phyloP scores from a whole-genome alignment of 768 basidiomycete species.

The Termitomyces bulborhizus region DNA sequence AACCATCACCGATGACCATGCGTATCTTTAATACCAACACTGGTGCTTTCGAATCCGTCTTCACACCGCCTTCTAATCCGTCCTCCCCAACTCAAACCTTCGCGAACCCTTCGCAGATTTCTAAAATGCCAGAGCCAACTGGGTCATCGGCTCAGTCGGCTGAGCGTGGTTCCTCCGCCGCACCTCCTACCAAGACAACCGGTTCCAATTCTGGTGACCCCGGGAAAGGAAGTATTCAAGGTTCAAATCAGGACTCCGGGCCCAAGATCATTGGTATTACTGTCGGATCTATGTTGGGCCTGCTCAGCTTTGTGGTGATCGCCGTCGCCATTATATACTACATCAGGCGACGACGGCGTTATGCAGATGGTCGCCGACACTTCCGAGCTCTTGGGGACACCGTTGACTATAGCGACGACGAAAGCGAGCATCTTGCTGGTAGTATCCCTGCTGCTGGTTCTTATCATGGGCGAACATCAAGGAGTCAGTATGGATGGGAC shows the following conservation, averaged over 20 bases:
- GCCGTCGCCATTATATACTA: constrained; percentile 38
- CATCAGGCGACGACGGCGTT: constrained; percentile 27
- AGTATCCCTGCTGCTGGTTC: constrained; percentile 26
- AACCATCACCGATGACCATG: constrained; percentile 50
- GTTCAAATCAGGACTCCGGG: constrained; percentile 14
- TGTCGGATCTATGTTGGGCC: constrained; percentile 57
- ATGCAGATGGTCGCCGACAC: constrained; percentile 15
- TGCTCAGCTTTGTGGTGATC: constrained; percentile 47
- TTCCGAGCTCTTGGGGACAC: constrained; percentile 27
- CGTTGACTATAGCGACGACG: constrained; percentile 27
- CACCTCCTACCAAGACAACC: constrained; percentile 18
- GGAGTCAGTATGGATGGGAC: constrained; percentile 10
- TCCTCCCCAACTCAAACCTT: constrained; percentile 26
- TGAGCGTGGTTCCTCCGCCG: background rate
- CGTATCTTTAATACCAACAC: constrained; percentile 45
- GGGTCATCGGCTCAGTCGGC: background rate
- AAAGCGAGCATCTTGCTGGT: constrained; percentile 21
- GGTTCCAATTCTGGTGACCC: constrained; percentile 16
- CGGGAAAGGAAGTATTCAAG: constrained; percentile 3
- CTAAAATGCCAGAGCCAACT: constrained; percentile 4
- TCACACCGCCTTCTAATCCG: constrained; percentile 20
- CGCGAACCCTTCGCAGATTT: constrained; percentile 26
- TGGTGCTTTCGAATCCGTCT: constrained; percentile 36
- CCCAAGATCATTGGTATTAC: constrained; percentile 41
- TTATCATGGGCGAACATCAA: constrained; percentile 8